phyloP scores from a whole-genome alignment of 495 filamentous ascomycete species.

The Aspergillus panamensis region DNA sequence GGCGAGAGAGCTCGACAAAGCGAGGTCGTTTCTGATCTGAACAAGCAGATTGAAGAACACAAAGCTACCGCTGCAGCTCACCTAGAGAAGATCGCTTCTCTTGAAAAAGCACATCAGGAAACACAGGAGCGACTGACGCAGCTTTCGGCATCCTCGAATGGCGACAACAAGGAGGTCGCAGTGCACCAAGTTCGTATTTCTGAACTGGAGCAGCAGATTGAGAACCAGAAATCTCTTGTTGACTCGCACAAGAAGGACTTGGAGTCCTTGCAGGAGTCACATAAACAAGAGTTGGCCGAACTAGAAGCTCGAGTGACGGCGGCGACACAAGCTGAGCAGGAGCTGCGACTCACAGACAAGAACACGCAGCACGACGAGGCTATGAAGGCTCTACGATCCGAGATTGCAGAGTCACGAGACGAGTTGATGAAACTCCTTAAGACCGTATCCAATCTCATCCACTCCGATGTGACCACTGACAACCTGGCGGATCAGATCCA shows the following conservation, averaged over 20 bases:
- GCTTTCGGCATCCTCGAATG: slow-evolving; percentile 31
- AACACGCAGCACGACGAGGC: slow-evolving; percentile 56
- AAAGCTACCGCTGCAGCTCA: slow-evolving; percentile 65
- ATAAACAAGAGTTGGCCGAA: slow-evolving; percentile 50
- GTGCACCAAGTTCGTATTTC: slow-evolving; percentile 50
- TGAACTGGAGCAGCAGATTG: slow-evolving; percentile 57
- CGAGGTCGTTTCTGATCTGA: slow-evolving; percentile 61
- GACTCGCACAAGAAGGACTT: slow-evolving; percentile 53
- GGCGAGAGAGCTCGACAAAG: slow-evolving; percentile 57
- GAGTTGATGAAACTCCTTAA: slow-evolving; percentile 61
- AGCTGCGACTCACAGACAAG: slow-evolving; percentile 44
- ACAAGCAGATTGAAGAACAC: slow-evolving; percentile 74
- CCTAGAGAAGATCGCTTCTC: slow-evolving; percentile 56
- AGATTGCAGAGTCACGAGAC: slow-evolving; percentile 66
- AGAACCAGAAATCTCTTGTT: slow-evolving; percentile 49
- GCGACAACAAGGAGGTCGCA: slow-evolving; percentile 39
- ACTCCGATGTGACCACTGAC: slow-evolving; percentile 47
- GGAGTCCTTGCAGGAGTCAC: slow-evolving; percentile 50
- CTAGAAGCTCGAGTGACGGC: slow-evolving; percentile 40
- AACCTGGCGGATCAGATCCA: slow-evolving; percentile 47
- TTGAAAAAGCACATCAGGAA: slow-evolving; percentile 61
- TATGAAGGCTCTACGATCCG: slow-evolving; percentile 59
- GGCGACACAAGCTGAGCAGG: slow-evolving; percentile 43
- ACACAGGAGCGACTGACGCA: slow-evolving; percentile 56
- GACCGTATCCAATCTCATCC: slow-evolving; percentile 47